Evolutionary conservation across 352 stramenopile species (phyloP).

Genomic region (Phytopythium montanum): DNA sequence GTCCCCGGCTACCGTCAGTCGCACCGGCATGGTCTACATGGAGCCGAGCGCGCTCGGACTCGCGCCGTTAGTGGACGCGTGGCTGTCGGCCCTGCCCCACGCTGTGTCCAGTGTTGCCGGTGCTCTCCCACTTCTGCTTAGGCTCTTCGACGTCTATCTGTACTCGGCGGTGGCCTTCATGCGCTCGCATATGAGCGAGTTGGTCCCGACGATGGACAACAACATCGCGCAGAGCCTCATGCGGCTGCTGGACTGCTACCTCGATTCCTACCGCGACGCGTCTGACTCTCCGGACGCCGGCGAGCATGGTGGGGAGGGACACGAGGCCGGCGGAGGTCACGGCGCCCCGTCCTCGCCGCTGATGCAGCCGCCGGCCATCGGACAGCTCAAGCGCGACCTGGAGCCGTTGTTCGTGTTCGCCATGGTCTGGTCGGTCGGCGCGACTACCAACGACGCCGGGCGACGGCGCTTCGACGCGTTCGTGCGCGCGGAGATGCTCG

Average conservation of each 20-base stretch:
- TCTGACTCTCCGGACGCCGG: slow-evolving; percentile 9
- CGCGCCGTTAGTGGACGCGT: slow-evolving; percentile 86
- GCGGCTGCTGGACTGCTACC: slow-evolving; percentile 91
- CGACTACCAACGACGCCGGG: slow-evolving; percentile 87
- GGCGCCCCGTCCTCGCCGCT: neutral
- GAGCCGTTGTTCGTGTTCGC: slow-evolving; percentile 92
- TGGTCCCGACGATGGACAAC: slow-evolving; percentile 93
- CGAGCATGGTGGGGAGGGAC: neutral
- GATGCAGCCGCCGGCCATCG: slow-evolving; percentile 27
- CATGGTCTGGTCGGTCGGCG: slow-evolving; percentile 91
- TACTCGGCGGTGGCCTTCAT: slow-evolving; percentile 86
- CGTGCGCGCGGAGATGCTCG: slow-evolving; percentile 79
- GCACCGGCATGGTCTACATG: slow-evolving; percentile 97
- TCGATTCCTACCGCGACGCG: slow-evolving; percentile 68
- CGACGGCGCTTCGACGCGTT: slow-evolving; percentile 88
- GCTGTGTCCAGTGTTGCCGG: slow-evolving; percentile 21
- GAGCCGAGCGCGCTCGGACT: slow-evolving; percentile 90
- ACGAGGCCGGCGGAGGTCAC: neutral
- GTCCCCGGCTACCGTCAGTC: slow-evolving; percentile 91
- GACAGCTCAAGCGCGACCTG: slow-evolving; percentile 75
- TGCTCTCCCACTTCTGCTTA: slow-evolving; percentile 41
- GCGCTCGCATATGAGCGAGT: slow-evolving; percentile 81
- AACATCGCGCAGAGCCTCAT: slow-evolving; percentile 91
- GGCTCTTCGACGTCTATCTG: slow-evolving; percentile 91
- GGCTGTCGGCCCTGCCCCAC: slow-evolving; percentile 53